phyloP scores from a whole-genome alignment of 768 basidiomycete genomes.

The Myochromella boudieri region DNA sequence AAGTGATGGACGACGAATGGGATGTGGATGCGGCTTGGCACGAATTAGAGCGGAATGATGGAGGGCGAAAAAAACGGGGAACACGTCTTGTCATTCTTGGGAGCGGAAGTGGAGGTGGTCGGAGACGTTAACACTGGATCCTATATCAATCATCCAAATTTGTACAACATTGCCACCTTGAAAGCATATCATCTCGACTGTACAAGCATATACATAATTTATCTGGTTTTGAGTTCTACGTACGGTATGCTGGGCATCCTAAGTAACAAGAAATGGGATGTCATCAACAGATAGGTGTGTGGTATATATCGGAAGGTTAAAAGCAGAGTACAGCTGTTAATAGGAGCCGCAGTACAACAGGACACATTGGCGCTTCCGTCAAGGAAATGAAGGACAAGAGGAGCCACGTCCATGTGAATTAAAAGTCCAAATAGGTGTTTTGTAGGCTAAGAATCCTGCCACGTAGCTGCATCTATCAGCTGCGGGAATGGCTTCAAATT shows the following conservation, averaged over 20 bases:
- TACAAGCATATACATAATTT: slow-evolving; percentile 18
- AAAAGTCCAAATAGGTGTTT: slow-evolving; percentile 15
- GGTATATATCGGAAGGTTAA: slow-evolving; percentile 14
- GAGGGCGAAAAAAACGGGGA: slow-evolving; percentile 59
- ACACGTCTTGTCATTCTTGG: slow-evolving; percentile 73
- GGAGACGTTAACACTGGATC: slow-evolving; percentile 31
- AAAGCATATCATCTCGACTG: slow-evolving; percentile 8
- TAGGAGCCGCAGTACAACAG: slow-evolving; percentile 9
- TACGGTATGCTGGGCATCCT: slow-evolving; percentile 11
- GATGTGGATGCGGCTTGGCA: slow-evolving; percentile 81
- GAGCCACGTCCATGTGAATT: slow-evolving; percentile 4
- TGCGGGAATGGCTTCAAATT: slow-evolving; percentile 42
- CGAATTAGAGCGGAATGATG: slow-evolving; percentile 65
- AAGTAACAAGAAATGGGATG: background rate
- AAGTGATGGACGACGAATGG: slow-evolving; percentile 61
- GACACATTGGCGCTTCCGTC: slow-evolving; percentile 9
- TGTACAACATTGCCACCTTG: slow-evolving; percentile 14
- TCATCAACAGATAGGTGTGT: slow-evolving; percentile 15
- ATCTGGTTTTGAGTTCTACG: slow-evolving; percentile 13
- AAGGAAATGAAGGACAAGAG: slow-evolving; percentile 4
- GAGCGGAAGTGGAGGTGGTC: slow-evolving; percentile 56
- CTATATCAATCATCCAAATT: slow-evolving; percentile 6
- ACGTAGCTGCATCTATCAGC: slow-evolving; percentile 11
- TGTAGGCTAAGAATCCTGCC: slow-evolving; percentile 20
- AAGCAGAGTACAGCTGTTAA: slow-evolving; percentile 10